Evolutionary conservation across 2,329 filamentous ascomycete species (phyloP), one percentile per base, ranked within the genome.

Genomic region (Aspergillus arachidicola): DNA sequence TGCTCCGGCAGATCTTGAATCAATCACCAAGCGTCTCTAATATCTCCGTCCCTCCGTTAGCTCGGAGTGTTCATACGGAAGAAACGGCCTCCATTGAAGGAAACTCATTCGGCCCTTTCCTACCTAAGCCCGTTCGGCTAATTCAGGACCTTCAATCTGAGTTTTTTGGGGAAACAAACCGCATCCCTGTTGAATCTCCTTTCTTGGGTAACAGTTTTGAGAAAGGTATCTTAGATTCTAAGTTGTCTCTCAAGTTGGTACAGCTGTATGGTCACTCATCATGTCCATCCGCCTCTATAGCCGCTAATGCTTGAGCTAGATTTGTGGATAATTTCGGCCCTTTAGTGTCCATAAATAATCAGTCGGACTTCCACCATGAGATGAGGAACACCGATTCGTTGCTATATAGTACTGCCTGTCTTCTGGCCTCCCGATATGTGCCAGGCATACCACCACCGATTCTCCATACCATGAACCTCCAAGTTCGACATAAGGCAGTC

Each of bases 241-340:
- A 75, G 54, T 50, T 75, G 53, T 74, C 73, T 36, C 59, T 70
- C 59, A 76, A 73, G 64, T 53, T 76, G 50, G 70, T 76, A 57
- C 73, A 74, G 67, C 57, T 75, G 74, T 76, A 62, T 54, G 73
- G 59, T 32, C 14, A 36, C 32, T 43, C 32, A 2, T 26, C 41
- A 26, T 7, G 30, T 57, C n/a, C 28, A 53, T 36, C 21, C 12
- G 55, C 9, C 43, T 32, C 16, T 45, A 21, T 36, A 58, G 23
- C n/a, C 41, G 54, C 43, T 64, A 51, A 62, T 59, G 28, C 36
- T 41, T 34, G 26, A 45, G 62, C 5, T 57, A 74, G 73, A 57
- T 75, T 75, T 53, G 67, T 75, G 23, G 73, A 74, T 51, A 72
- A 76, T 62, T 76, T 75, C 48, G 73, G 74, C 14, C 66, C 69